Percentiles rank a stretch among this genome's conserved stretches.
These are phyloP conservation scores for Mycosarcoma maydis DNA, from an alignment of 1,284 basidiomycete genomes.

Conservation along the genomic window DNA sequence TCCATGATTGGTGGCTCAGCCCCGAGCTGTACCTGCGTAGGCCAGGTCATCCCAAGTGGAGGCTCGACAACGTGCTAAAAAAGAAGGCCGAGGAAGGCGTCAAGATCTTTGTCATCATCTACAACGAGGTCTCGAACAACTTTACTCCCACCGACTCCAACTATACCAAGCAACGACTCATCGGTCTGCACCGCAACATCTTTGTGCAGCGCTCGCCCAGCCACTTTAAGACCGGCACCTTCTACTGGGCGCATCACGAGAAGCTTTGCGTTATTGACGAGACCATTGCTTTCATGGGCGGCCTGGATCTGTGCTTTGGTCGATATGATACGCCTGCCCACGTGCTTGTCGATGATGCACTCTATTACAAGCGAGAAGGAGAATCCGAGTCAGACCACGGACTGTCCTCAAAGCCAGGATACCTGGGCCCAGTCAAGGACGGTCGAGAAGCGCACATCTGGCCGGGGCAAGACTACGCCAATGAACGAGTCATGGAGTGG, in stretches of 20 bases:
- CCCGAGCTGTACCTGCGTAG: conserved; percentile 84
- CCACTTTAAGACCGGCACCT: conserved; percentile 95
- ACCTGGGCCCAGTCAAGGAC: conserved; percentile 65
- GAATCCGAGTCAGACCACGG: conserved; percentile 27
- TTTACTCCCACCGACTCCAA: conserved; percentile 77
- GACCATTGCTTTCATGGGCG: conserved; percentile 97
- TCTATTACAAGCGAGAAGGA: conserved; percentile 41
- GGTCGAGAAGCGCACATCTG: conserved; percentile 79
- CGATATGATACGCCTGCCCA: conserved; percentile 88
- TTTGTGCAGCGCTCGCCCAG: conserved; percentile 96
- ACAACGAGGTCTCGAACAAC: conserved; percentile 93
- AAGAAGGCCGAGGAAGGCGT: conserved; percentile 95
- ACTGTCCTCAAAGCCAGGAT: conserved; percentile 24
- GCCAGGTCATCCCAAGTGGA: conserved; percentile 84
- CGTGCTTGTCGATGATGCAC: conserved; percentile 83
- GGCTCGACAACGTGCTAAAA: conserved; percentile 86
- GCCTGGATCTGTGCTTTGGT: conserved; percentile 81
- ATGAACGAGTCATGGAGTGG: conserved; percentile 89
- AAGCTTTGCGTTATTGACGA: conserved; percentile 98
- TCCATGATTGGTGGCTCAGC: conserved; percentile 67
- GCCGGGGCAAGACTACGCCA: conserved; percentile 91
- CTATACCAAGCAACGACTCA: conserved; percentile 90
- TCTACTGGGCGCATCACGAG: conserved; percentile 95
- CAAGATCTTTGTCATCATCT: conserved; percentile 88
- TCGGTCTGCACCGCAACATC: conserved; percentile 87